Evolutionary conservation across 805 yeast genomes (phyloP).

Genomic region (Tetrapisispora fleetii): DNA sequence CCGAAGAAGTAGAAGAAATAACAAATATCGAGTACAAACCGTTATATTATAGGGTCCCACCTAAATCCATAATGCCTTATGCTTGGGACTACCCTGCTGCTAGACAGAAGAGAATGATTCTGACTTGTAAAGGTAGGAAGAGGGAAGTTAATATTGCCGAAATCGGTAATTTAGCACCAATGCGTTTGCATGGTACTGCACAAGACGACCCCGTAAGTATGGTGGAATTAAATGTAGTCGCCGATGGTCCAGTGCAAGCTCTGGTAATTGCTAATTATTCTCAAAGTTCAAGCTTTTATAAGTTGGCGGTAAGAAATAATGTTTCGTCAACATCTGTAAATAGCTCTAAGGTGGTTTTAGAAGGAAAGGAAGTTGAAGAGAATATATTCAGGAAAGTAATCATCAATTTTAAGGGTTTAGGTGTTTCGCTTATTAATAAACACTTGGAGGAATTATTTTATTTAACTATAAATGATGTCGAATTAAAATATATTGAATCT

Average conservation of each 20-base stretch:
- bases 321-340: constrained; percentile 28
- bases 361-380: constrained; percentile 31
- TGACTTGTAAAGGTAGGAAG: constrained; percentile 63
- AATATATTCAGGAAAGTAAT: constrained; percentile 35
- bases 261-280: constrained; percentile 77
- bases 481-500: constrained; percentile 70
- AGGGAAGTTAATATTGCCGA: constrained; percentile 81
- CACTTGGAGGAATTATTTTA: constrained; percentile 72
- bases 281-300: constrained; percentile 66
- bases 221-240: constrained; percentile 84
- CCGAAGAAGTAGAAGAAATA: constrained; percentile 46
- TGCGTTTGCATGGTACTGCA: constrained; percentile 50
- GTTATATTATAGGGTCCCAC: constrained; percentile 69
- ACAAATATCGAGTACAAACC: constrained; percentile 59
- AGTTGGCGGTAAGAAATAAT: constrained; percentile 29
- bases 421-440: constrained; percentile 71
- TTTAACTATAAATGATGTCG: constrained; percentile 72
- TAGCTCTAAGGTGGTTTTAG: constrained; percentile 40
- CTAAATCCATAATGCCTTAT: constrained; percentile 92
- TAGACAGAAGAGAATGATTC: constrained; percentile 62
- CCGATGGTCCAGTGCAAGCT: constrained; percentile 92
- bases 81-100: constrained; percentile 98
- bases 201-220: constrained; percentile 36
- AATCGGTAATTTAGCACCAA: constrained; percentile 83
- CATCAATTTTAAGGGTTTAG: constrained; percentile 72